These are phyloP conservation scores for Hypoxylon sp. DNA, from an alignment of 2,329 filamentous ascomycete species.

Conservation along the genomic window DNA sequence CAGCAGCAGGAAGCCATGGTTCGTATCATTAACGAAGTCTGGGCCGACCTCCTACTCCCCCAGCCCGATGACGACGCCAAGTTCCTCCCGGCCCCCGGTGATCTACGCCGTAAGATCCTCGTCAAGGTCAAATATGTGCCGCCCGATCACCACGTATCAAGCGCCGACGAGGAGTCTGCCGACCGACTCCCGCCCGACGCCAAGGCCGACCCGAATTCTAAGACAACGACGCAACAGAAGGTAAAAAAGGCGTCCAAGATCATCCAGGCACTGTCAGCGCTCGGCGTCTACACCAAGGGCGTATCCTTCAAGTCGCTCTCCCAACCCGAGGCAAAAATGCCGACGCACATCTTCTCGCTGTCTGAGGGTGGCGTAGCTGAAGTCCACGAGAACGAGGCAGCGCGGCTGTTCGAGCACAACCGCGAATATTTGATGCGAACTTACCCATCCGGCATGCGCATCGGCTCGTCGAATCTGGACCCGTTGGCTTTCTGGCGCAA, in stretches of 20 bases:
- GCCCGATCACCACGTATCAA: slow-evolving; percentile 50
- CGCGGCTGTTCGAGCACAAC: slow-evolving; percentile 82
- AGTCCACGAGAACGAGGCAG: slow-evolving; percentile 63
- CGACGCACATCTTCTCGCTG: slow-evolving; percentile 76
- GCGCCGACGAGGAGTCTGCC: slow-evolving; percentile 45
- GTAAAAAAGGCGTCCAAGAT: slow-evolving; percentile 70
- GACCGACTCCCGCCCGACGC: slow-evolving; percentile 50
- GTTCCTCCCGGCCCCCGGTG: slow-evolving; percentile 74
- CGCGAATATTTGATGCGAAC: slow-evolving; percentile 84
- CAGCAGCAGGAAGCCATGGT: slow-evolving; percentile 93
- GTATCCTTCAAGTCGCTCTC: slow-evolving; percentile 84
- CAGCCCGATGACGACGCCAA: slow-evolving; percentile 60
- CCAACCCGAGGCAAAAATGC: slow-evolving; percentile 76
- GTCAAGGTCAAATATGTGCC: slow-evolving; percentile 83
- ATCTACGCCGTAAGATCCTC: slow-evolving; percentile 82
- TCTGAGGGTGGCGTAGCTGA: slow-evolving; percentile 74
- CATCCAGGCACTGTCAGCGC: slow-evolving; percentile 76
- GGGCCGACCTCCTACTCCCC: slow-evolving; percentile 78
- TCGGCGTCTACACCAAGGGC: slow-evolving; percentile 86
- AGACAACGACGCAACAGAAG: slow-evolving; percentile 53
- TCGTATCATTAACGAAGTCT: slow-evolving; percentile 87
- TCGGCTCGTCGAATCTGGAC: slow-evolving; percentile 88
- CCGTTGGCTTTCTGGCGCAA: slow-evolving; percentile 88
- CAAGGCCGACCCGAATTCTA: slow-evolving; percentile 48
- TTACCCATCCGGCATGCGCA: slow-evolving; percentile 85